phyloP scores from a whole-genome alignment of 2,329 filamentous ascomycete species.

The Hypoxylon sp. region DNA sequence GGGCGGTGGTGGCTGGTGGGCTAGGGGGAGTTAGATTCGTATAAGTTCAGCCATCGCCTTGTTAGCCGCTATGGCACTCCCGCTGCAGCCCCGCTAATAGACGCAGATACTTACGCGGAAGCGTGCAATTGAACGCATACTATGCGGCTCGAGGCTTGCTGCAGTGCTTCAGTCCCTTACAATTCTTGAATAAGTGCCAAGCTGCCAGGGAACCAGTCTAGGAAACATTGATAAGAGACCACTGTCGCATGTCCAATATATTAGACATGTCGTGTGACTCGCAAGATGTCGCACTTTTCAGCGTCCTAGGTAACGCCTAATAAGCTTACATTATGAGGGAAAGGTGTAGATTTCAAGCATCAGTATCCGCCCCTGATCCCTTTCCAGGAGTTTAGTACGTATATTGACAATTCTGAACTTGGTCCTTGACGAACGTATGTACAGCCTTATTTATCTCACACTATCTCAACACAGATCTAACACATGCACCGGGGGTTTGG shows the following conservation, averaged over 20 bases:
- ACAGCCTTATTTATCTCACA: constrained; percentile 12
- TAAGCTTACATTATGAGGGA: not conserved
- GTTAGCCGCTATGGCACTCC: no score
- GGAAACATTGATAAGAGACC: no score
- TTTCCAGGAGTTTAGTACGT: not conserved
- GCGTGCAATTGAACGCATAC: no score
- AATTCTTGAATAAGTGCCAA: not conserved
- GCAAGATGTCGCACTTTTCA: not conserved
- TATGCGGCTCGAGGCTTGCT: not conserved
- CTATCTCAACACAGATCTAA: constrained; percentile 20
- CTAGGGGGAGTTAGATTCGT: no score
- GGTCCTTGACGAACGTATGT: constrained; percentile 18
- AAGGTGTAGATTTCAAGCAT: not conserved
- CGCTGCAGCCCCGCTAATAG: no score
- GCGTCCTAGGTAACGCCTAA: not conserved
- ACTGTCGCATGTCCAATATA: not conserved
- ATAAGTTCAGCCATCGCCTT: no score
- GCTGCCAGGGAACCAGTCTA: not conserved
- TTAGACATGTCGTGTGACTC: not conserved
- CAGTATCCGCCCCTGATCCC: not conserved
- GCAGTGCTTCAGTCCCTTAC: not conserved
- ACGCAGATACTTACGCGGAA: no score
- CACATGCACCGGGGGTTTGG: constrained; percentile 13
- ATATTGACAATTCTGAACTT: constrained; percentile 7
- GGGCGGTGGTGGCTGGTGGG: no score